Conservation (phyloP, 768 basidiomycete genomes). For the Lactarius sanguifluus region DNA sequence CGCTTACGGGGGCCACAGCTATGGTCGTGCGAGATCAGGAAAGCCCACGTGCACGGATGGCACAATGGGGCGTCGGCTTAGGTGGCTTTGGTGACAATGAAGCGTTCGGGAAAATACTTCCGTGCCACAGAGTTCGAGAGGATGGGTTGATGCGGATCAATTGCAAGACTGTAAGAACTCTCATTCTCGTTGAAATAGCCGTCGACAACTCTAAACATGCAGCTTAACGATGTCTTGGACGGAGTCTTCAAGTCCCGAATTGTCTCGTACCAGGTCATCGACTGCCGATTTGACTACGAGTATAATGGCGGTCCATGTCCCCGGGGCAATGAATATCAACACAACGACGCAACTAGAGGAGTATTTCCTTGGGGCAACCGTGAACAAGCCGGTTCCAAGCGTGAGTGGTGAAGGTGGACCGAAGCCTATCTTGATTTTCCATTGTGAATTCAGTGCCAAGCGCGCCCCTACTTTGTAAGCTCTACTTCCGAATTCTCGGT, state of each 20-base stretch:
- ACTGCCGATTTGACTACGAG: constrained; percentile 98
- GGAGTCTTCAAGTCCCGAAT: constrained; percentile 70
- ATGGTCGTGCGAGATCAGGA: constrained; percentile 28
- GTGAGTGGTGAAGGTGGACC: constrained; percentile 68
- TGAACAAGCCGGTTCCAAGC: constrained; percentile 61
- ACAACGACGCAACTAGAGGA: constrained; percentile 77
- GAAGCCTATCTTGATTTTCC: constrained; percentile 91
- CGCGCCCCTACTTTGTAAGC: constrained; percentile 92
- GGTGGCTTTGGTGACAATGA: constrained; percentile 94
- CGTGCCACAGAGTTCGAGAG: constrained; percentile 90
- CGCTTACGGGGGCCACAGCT: constrained; percentile 63
- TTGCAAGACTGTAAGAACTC: constrained; percentile 63
- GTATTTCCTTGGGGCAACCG: constrained; percentile 61
- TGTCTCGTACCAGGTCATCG: constrained; percentile 75
- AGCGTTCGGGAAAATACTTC: constrained; percentile 87
- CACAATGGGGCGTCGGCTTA: constrained; percentile 53
- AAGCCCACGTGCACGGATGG: constrained; percentile 29
- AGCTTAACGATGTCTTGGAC: constrained; percentile 79
- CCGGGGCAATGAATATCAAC: constrained; percentile 90
- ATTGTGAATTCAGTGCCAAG: constrained; percentile 97
- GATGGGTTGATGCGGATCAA: constrained; percentile 94
- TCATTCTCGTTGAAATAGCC: constrained; percentile 8
- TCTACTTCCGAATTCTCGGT: constrained; percentile 26
- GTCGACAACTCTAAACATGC: constrained; percentile 25
- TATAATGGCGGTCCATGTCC: constrained; percentile 91